Percentiles rank a stretch among this genome's conserved stretches.
phyloP scores from a whole-genome alignment of 2,329 filamentous ascomycete species.

The Sarocladium strictum region DNA sequence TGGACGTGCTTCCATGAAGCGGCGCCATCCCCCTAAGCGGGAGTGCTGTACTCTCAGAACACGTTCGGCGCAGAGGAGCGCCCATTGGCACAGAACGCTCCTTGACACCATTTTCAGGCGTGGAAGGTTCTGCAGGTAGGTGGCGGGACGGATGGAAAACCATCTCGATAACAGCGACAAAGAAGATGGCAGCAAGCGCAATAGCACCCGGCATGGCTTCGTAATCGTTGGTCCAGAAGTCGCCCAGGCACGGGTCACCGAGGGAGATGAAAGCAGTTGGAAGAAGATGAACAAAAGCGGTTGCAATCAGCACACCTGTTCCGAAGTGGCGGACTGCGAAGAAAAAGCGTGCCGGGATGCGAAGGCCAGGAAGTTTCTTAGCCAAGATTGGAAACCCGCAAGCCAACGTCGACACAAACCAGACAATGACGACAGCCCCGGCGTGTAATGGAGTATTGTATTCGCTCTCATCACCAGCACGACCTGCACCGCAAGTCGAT shows the following conservation, averaged over 20 bases:
- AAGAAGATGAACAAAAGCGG: conserved; percentile 72
- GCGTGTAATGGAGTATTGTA: conserved; percentile 56
- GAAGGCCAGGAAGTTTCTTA: conserved; percentile 42
- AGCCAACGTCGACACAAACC: conserved; percentile 41
- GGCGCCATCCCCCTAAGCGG: conserved; percentile 27
- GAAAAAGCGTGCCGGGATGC: conserved; percentile 49
- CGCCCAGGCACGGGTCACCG: conserved; percentile 61
- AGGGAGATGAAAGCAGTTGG: conserved; percentile 60
- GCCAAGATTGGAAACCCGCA: conserved; percentile 50
- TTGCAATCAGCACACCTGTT: conserved; percentile 69
- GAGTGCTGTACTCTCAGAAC: conserved; percentile 18
- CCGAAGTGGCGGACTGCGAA: conserved; percentile 63
- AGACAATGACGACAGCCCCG: conserved; percentile 47
- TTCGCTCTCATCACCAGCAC: conserved; percentile 22
- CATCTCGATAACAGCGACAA: conserved; percentile 79
- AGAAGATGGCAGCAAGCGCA: conserved; percentile 70
- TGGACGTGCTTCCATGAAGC: conserved; percentile 24
- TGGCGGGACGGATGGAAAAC: conserved; percentile 42
- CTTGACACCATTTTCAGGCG: neutral
- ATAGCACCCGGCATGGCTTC: conserved; percentile 74
- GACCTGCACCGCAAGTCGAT: conserved; percentile 22
- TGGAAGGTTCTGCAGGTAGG: conserved; percentile 1
- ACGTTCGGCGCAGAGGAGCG: conserved; percentile 8
- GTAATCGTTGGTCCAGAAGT: conserved; percentile 71
- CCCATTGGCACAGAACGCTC: neutral